Base-by-base conservation (phyloP, 2,329 filamentous ascomycete species). In the Neophaeococcomyces aloes region DNA sequence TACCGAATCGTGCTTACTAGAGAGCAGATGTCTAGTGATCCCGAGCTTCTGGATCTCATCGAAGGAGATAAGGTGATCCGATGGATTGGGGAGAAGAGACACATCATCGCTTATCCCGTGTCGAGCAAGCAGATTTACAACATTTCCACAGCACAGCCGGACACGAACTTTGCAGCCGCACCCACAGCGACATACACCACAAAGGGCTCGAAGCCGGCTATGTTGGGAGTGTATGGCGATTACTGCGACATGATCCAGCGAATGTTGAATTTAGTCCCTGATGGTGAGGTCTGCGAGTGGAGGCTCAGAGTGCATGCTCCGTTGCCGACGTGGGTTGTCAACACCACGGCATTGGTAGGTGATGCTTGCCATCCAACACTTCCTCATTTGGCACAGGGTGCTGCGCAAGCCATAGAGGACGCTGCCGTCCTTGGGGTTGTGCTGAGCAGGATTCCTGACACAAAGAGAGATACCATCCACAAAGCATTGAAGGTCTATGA, bases 61-160 rank as follows among this genome's bases (percentile, higher is more conserved):
- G 67, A 78, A 34, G 66, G 66, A 13, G 72, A 79, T 44, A 63
- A 65, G 5, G 78, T 76, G 1, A 74, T 72, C 1, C 68, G 79
- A 30, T 83, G 76, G 74, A 79, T 82, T 39, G 78, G 79, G n/a
- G 71, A 74, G 45, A 74, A 75, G 55, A 68, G 76, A 3, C 79
- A 83, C 51, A 76, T 81, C 48, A 82, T 83, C 56, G 78, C 76
- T 1, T 83, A 83, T 54, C 72, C 78, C 0, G 71, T 83, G 23
- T 70, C 73, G 43, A 69, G 70, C 50, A 77, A 81, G 54, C 69
- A 70, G 13, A 74, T 82, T 45, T 82, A 82, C 65, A 83, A 83
- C 60, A 61, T 83, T 31, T 77, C 73, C 10, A 79, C 78, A 2
- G 67, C 72, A 0, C 78, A 81, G 48, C 75, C 76, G 0, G 75